phyloP scores from a whole-genome alignment of 495 filamentous ascomycete genomes.

The Aspergillus affinis region DNA sequence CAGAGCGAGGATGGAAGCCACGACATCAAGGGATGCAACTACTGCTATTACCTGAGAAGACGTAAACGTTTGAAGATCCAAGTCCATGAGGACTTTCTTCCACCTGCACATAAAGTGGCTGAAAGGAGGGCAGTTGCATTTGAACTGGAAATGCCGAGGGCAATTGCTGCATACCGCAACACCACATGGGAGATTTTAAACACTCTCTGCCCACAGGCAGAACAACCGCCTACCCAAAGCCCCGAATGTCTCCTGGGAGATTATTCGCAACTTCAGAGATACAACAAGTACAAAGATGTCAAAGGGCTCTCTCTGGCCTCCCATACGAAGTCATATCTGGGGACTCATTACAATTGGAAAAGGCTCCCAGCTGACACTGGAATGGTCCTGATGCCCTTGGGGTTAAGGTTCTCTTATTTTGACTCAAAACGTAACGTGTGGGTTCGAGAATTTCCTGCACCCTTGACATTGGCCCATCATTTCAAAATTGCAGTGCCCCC shows the following conservation, averaged over 20 bases:
- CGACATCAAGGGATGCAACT: constrained; percentile 29
- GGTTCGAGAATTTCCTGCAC: constrained; percentile 25
- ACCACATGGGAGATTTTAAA: constrained; percentile 45
- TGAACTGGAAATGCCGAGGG: constrained; percentile 50
- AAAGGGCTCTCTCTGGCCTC: constrained; percentile 37
- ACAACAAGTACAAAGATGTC: constrained; percentile 24
- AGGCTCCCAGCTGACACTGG: constrained; percentile 24
- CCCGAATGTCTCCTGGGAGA: constrained; percentile 15
- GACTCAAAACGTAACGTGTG: constrained; percentile 25
- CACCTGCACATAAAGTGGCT: constrained; percentile 22
- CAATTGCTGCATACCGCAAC: constrained; percentile 53
- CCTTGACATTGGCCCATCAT: constrained; percentile 39
- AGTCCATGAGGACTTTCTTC: constrained; percentile 62
- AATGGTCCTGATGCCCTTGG: constrained; percentile 21
- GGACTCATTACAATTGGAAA: constrained; percentile 39
- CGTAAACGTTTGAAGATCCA: constrained; percentile 49
- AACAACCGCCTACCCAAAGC: background rate
- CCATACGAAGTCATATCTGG: constrained; percentile 39
- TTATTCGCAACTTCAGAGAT: constrained; percentile 27
- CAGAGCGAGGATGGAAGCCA: constrained; percentile 26
- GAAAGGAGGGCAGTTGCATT: constrained; percentile 50
- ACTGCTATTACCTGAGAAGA: constrained; percentile 32
- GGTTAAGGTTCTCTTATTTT: constrained; percentile 24
- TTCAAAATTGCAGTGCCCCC: constrained; percentile 32
- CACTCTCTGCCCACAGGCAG: constrained; percentile 29